Base-by-base conservation (phyloP, 345 rosid species). In the Sisymbrium altissimum region DNA sequence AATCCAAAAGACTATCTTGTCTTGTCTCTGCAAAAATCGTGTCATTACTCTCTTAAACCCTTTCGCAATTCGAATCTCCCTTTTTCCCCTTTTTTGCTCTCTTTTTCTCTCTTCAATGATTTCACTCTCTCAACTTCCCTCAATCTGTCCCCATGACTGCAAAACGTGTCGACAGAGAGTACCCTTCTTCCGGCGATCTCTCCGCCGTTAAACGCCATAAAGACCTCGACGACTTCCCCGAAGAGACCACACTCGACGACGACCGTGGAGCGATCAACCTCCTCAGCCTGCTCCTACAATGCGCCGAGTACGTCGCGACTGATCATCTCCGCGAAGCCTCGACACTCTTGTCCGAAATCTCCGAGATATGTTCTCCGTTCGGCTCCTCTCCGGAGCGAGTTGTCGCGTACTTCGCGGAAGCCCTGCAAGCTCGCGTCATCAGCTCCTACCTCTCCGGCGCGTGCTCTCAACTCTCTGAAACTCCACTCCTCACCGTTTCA, bases 321-420 rank as follows among this genome's bases (percentile, higher is more conserved):
- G 88, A 91, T 40, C 86, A 89, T 54, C 96, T 94, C 66, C 70
- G 69, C 21, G 86, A 84, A 39, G 97, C 97, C 36, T 81, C 81
- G 5, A 95, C 85, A 4, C 88, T 94, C 12, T 66, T 94, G 4
- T 91, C 94, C 0, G 91, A 91, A 83, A 91, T 94, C 70, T 77
- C 87, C 13, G 89, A 87, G 78, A 83, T 87, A 0, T 85, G 94
- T 14, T 87, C 98, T n/a, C 98, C 98, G 17, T 91, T 84, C 61
- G 96, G 89, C 7, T 86, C 98, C 7, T 93, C 98, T 0, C 91
- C 96, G 17, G 94, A 93, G 53, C 84, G 98, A 7, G 97, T 93
- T 10, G 94, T 88, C 18, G 96, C 97, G 54, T 91, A 93, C 87
- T 93, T 93, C 71, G 85, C 85, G 0, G 91, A 91, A 75, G 97